phyloP scores from a whole-genome alignment of 2,329 filamentous ascomycete genomes.

The Epichloe festucae region DNA sequence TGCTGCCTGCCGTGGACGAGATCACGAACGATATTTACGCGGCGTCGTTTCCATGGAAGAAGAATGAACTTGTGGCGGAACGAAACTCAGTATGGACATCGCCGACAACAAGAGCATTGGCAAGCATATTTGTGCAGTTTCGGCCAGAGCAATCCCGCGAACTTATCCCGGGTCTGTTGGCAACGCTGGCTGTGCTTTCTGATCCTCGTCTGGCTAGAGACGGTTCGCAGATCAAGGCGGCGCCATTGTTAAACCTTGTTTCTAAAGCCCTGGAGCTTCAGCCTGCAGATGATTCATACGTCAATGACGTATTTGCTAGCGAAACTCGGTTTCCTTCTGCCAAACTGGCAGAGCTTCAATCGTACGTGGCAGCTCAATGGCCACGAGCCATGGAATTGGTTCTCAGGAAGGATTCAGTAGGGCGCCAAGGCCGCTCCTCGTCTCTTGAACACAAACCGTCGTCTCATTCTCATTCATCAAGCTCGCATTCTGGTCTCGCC shows the following conservation, averaged over 20 bases:
- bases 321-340: constrained; percentile 8
- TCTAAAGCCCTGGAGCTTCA: constrained; percentile 11
- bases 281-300: constrained; percentile 8
- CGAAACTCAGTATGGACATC: constrained; percentile 1
- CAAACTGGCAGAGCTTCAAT: constrained; percentile 11
- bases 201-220: constrained; percentile 12
- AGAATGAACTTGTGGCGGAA: neutral
- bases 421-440: constrained; percentile 9
- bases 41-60: neutral
- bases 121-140: constrained; percentile 21
- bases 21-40: constrained; percentile 11
- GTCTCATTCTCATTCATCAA: neutral
- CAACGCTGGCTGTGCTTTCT: constrained; percentile 19
- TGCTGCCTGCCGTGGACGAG: constrained; percentile 18
- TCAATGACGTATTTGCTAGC: constrained; percentile 10
- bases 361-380: constrained; percentile 19
- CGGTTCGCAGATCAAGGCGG: constrained; percentile 8
- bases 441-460: neutral
- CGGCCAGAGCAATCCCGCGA: constrained; percentile 11
- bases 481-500: constrained; percentile 2
- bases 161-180: constrained; percentile 20
- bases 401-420: constrained; percentile 9
- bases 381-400: constrained; percentile 13
- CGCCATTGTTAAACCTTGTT: constrained; percentile 19
- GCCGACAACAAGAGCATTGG: constrained; percentile 12